Evolutionary conservation across 345 rosid species (phyloP), one percentile per base, ranked within the genome.

Genomic region (Euphorbia peplus): DNA sequence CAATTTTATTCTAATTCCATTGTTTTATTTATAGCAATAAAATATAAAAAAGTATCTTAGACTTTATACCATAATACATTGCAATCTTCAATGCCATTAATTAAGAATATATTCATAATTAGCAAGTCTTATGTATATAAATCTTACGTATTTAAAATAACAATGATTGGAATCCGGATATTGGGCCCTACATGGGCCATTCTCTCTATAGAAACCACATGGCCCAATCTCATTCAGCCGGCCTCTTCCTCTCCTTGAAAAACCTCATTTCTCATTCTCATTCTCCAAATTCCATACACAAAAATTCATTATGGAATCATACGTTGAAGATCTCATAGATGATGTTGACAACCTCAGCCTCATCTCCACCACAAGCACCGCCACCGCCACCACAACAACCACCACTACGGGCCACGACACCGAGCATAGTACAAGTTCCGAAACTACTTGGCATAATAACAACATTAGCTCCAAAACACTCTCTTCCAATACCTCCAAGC

Each of bases 341-440:
- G 87, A 83, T 60, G 71, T 78, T 10, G 83, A 78, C 46, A 62
- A 63, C 66, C 74, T 80, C n/a, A 82, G 87, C 68, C 70, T 80
- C 66, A 72, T 74, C 51, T 83, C 87, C 69, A 70, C 75, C n/a
- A n/a, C n/a, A n/a, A n/a, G n/a, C n/a, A n/a, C n/a, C n/a, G n/a
- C n/a, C 25, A 18, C 79, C 22, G 60, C 78, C 19, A 69, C 32
- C 3, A 24, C 78, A 16, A 68, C 75, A 0, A 25, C 78, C 62
- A 68, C 80, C 8, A 44, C 73, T 8, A 63, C 67, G 4, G 71
- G 70, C 11, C 68, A 16, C 0, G 72, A 64, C n/a, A 26, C 73
- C 1, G 70, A 76, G 26, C 75, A 72, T 2, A 85, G 89, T 70
- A 47, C 83, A 1, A 80, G 86, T 24, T 82, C 83, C 0, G 87